Percentiles rank a stretch among this genome's conserved stretches.
These are phyloP conservation scores for Psilocybe azurescens DNA, from an alignment of 768 basidiomycete species.

Conservation along the genomic window DNA sequence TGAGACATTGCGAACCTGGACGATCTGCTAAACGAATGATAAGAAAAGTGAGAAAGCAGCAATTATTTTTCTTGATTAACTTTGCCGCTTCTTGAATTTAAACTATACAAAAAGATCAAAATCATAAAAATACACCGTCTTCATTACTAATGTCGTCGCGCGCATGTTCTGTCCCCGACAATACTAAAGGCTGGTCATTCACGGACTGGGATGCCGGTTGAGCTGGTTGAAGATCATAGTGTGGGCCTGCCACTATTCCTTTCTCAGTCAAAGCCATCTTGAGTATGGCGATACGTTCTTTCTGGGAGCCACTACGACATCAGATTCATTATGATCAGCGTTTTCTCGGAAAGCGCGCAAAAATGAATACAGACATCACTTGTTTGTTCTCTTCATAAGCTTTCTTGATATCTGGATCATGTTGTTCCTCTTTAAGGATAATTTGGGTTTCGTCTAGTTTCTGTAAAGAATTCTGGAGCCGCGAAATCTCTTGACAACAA, in stretches of 20 bases:
- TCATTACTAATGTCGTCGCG: background rate
- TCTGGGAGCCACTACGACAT: slow-evolving; percentile 68
- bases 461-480: slow-evolving; percentile 72
- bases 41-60: background rate
- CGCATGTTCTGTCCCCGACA: background rate
- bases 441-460: slow-evolving; percentile 69
- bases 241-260: slow-evolving; percentile 52
- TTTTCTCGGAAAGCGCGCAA: background rate
- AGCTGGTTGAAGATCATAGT: slow-evolving; percentile 45
- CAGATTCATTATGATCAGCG: background rate
- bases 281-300: slow-evolving; percentile 75
- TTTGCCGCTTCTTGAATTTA: slow-evolving; percentile 2
- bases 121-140: slow-evolving; percentile 2
- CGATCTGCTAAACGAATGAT: background rate
- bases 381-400: slow-evolving; percentile 74
- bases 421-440: slow-evolving; percentile 40
- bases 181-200: background rate
- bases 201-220: background rate
- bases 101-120: background rate
- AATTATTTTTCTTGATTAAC: background rate
- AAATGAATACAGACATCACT: slow-evolving; percentile 59
- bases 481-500: slow-evolving; percentile 64
- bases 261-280: slow-evolving; percentile 69
- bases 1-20: too few relatives aligned
- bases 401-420: slow-evolving; percentile 61